Conservation (phyloP, 148 eudicot species). For the Selenicereus undatus region DNA sequence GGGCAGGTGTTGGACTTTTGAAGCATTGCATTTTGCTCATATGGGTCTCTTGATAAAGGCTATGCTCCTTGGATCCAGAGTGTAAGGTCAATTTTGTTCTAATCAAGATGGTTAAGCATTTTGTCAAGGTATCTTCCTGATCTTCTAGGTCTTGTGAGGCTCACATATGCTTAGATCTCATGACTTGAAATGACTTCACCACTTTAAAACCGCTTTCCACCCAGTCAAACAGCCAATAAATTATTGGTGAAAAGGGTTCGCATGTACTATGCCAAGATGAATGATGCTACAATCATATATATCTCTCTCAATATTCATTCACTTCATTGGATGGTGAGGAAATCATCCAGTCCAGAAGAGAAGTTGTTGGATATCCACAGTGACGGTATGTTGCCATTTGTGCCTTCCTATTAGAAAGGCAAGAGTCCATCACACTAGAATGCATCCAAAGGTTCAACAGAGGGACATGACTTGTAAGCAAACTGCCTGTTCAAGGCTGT, state of each 20-base stretch:
- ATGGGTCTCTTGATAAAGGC: background rate
- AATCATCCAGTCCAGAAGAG: too few species aligned
- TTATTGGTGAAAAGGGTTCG: background rate
- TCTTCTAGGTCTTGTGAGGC: background rate
- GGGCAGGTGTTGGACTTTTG: background rate
- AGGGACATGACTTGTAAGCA: too few species aligned
- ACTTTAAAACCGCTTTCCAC: background rate
- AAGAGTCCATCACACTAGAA: too few species aligned
- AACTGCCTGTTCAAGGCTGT: too few species aligned
- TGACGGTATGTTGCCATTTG: too few species aligned
- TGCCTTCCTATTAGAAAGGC: too few species aligned
- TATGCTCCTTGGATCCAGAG: background rate
- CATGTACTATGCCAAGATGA: background rate
- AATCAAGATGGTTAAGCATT: background rate
- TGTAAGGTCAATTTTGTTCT: background rate
- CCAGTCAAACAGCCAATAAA: background rate
- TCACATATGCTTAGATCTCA: background rate
- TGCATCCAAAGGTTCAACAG: too few species aligned
- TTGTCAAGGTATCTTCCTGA: background rate
- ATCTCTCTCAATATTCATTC: too few species aligned
- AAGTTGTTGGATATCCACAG: too few species aligned
- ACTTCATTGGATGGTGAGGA: too few species aligned
- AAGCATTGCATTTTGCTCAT: background rate
- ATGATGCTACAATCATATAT: too few species aligned
- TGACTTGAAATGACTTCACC: background rate